A percentile compares a stretch with the other conserved stretches of the same genome.
Conservation (phyloP, 2,329 filamentous ascomycete species). For the Cytospora mali region DNA sequence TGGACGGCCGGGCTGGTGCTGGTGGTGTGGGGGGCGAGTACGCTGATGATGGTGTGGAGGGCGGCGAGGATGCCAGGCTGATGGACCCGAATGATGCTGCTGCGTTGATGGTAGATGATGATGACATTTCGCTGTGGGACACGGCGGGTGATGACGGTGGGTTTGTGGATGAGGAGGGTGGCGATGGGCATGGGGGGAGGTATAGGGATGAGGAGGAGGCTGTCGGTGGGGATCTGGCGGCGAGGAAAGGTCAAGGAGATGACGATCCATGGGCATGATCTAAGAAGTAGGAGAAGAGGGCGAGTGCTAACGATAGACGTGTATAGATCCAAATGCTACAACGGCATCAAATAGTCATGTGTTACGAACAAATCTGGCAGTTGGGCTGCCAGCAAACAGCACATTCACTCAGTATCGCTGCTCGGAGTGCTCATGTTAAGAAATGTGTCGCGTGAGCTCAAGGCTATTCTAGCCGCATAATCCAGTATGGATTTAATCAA, state of each 20-base stretch:
- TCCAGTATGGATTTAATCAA: background rate
- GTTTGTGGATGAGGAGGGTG: slow-evolving; percentile 39
- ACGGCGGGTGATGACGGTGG: slow-evolving; percentile 42
- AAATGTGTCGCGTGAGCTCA: background rate
- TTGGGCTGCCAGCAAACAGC: background rate
- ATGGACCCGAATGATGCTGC: slow-evolving; percentile 47
- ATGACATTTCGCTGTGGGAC: slow-evolving; percentile 63
- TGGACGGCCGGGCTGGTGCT: slow-evolving; percentile 18
- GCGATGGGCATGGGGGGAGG: slow-evolving; percentile 2
- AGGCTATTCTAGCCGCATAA: background rate
- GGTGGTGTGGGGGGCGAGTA: slow-evolving; percentile 29
- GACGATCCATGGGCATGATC: slow-evolving; percentile 1
- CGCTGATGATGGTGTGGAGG: slow-evolving; percentile 50
- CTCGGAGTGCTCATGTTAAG: background rate
- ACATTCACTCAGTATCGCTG: background rate
- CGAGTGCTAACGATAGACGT: slow-evolving; percentile 6
- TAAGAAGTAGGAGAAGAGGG: background rate
- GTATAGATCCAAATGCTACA: slow-evolving; percentile 30
- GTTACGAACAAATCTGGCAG: slow-evolving; percentile 16
- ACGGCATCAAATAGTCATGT: slow-evolving; percentile 30
- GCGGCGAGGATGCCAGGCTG: slow-evolving; percentile 32
- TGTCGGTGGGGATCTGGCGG: slow-evolving; percentile 28
- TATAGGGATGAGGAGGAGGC: slow-evolving; percentile 37
- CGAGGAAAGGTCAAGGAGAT: slow-evolving; percentile 25
- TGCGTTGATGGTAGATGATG: slow-evolving; percentile 56